Conservation (phyloP, 768 basidiomycete genomes). For the Lentinus brumalis region DNA sequence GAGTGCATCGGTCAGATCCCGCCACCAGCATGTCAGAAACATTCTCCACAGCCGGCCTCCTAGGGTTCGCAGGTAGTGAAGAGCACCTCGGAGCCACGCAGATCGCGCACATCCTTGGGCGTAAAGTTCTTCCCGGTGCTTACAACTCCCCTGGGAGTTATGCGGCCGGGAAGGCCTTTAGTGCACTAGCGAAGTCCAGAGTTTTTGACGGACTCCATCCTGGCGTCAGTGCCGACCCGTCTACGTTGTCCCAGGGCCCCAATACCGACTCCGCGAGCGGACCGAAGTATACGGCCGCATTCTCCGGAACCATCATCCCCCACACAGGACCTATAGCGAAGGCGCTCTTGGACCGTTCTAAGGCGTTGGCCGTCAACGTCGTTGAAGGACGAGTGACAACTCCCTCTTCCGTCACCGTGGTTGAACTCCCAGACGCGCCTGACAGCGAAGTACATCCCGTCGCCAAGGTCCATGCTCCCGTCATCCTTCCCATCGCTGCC, state of each 20-base stretch:
- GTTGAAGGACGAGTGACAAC: constrained; percentile 11
- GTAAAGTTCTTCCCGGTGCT: not conserved
- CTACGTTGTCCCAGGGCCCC: not conserved
- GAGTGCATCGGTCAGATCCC: no score
- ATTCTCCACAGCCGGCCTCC: not conserved
- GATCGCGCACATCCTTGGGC: constrained; percentile 4
- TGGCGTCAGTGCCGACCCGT: constrained; percentile 5
- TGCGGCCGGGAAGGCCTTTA: not conserved
- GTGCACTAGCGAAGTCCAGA: not conserved
- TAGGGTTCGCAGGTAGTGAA: constrained; percentile 9
- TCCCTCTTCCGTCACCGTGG: constrained; percentile 13
- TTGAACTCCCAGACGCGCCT: constrained; percentile 2
- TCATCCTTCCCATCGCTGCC: constrained; percentile 13
- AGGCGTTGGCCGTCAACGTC: not conserved
- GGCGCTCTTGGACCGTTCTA: not conserved
- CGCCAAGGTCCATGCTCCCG: constrained; percentile 3
- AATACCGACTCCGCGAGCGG: not conserved
- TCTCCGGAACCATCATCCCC: constrained; percentile 8
- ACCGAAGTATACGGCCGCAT: constrained; percentile 9
- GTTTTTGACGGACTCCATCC: constrained; percentile 16
- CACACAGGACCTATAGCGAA: constrained; percentile 1
- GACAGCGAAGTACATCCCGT: constrained; percentile 9
- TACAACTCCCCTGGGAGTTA: constrained; percentile 16
- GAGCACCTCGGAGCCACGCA: not conserved
- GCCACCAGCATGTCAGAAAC: not conserved